Evolutionary conservation across 2,329 filamentous ascomycete genomes (phyloP).

Genomic region (Pseudocercospora fuligena): DNA sequence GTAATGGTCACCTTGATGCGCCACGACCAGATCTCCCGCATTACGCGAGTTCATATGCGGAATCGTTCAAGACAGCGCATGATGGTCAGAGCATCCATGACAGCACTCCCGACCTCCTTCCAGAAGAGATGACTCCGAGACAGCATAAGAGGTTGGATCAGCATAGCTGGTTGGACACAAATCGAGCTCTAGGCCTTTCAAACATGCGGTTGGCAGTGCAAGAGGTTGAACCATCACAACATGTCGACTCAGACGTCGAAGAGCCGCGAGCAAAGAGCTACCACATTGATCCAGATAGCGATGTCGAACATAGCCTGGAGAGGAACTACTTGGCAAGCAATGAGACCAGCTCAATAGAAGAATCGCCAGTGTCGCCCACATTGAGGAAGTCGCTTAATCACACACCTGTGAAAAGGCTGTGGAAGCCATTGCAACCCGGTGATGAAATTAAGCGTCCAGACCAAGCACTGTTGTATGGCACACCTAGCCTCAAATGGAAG

Average conservation of each 20-base stretch:
- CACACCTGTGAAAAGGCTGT: conserved; percentile 24
- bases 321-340: conserved; percentile 18
- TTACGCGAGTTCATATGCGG: conserved; percentile 49
- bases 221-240: conserved; percentile 11
- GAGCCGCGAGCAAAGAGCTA: conserved; percentile 26
- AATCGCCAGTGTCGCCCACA: conserved; percentile 20
- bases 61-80: conserved; percentile 53
- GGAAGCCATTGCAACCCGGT: conserved; percentile 30
- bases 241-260: conserved; percentile 17
- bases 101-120: conserved; percentile 26
- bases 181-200: conserved; percentile 16
- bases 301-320: conserved; percentile 19
- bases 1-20: conserved; percentile 23
- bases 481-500: conserved; percentile 18
- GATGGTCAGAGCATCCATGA: conserved; percentile 46
- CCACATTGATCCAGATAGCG: conserved; percentile 31
- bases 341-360: conserved; percentile 15
- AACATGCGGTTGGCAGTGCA: conserved; percentile 14
- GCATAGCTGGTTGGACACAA: conserved; percentile 18
- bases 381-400: conserved; percentile 22
- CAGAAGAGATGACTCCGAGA: conserved; percentile 14
- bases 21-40: conserved; percentile 31
- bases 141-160: conserved; percentile 8
- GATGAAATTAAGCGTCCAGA: conserved; percentile 30
- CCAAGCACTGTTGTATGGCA: conserved; percentile 25